Percentiles rank a stretch among this genome's conserved stretches.
These are phyloP conservation scores for Yamadazyma siamensis DNA, from an alignment of 1,139 yeast species.

Conservation along the genomic window DNA sequence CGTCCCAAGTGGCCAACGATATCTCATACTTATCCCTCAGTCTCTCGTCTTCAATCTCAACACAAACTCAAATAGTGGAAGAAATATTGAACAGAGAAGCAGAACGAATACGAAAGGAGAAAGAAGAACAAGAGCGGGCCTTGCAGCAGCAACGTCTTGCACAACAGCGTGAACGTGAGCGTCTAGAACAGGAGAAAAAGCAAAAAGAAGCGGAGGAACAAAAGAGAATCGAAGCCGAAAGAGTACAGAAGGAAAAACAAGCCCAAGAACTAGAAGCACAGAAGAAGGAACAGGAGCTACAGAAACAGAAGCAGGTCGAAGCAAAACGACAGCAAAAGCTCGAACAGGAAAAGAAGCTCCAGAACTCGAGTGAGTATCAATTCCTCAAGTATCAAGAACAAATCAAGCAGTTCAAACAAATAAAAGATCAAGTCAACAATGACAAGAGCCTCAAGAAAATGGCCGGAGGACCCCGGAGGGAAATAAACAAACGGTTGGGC, in stretches of 20 bases:
- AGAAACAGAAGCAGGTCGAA: constrained; percentile 11
- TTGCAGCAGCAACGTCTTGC: constrained; percentile 11
- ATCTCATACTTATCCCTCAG: constrained; percentile 7
- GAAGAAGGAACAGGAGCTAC: constrained; percentile 13
- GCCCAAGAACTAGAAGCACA: constrained; percentile 3
- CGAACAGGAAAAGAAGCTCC: constrained; percentile 13
- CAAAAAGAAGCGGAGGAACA: constrained; percentile 4
- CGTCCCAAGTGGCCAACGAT: no score
- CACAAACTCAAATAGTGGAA: constrained; percentile 19
- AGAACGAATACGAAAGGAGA: constrained; percentile 15
- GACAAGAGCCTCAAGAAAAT: constrained; percentile 43
- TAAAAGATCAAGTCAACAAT: constrained; percentile 46
- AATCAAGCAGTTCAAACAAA: constrained; percentile 57
- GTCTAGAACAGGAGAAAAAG: constrained; percentile 10
- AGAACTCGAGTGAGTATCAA: constrained; percentile 26
- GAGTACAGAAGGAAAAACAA: constrained; percentile 10
- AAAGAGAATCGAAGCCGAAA: constrained; percentile 5
- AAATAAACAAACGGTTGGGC: constrained; percentile 85
- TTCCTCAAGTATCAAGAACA: constrained; percentile 52
- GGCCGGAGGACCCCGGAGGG: constrained; percentile 52
- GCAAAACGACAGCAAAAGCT: constrained; percentile 11
- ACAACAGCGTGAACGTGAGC: constrained; percentile 13
- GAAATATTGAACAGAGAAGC: constrained; percentile 16
- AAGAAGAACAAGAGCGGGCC: constrained; percentile 13
- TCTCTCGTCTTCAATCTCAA: constrained; percentile 7